These are phyloP conservation scores for Fusarium robinianum DNA, from an alignment of 2,329 filamentous ascomycete genomes.

Conservation along the genomic window DNA sequence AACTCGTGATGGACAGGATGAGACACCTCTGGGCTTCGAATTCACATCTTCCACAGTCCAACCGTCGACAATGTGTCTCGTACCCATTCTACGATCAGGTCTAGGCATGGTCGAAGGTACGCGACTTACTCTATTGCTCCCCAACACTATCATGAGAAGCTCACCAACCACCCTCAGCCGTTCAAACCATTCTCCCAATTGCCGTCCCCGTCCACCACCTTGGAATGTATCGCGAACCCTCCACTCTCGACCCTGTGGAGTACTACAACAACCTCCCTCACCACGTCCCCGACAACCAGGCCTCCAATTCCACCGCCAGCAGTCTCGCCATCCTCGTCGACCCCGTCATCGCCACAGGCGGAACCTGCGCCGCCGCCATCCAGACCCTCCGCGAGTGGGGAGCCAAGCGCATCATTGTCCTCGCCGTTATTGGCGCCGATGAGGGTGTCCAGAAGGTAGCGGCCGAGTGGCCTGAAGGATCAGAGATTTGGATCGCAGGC, in stretches of 20 bases:
- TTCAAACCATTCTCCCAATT: conserved; percentile 79
- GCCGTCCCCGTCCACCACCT: conserved; percentile 89
- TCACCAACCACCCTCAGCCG: conserved; percentile 53
- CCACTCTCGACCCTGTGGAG: conserved; percentile 85
- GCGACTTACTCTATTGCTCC: conserved; percentile 8
- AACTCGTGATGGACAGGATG: conserved; percentile 56
- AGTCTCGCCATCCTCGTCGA: conserved; percentile 83
- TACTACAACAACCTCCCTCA: conserved; percentile 98
- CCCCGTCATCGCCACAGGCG: conserved; percentile 91
- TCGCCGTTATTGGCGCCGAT: conserved; percentile 74
- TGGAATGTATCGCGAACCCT: conserved; percentile 89
- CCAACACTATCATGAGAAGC: background rate
- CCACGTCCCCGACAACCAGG: conserved; percentile 54
- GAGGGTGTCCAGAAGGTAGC: conserved; percentile 74
- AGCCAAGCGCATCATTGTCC: conserved; percentile 76
- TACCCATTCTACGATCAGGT: conserved; percentile 91
- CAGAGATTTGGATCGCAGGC: conserved; percentile 81
- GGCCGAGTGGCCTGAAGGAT: conserved; percentile 74
- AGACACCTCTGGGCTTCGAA: conserved; percentile 76
- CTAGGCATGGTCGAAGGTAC: conserved; percentile 86
- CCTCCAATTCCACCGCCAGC: conserved; percentile 46
- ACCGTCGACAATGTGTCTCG: conserved; percentile 73
- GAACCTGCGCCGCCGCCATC: conserved; percentile 87
- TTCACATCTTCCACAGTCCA: conserved; percentile 69
- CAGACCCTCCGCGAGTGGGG: conserved; percentile 91